Base-by-base conservation (phyloP, 768 basidiomycete species). In the Dictyophora rubrovolvata region DNA sequence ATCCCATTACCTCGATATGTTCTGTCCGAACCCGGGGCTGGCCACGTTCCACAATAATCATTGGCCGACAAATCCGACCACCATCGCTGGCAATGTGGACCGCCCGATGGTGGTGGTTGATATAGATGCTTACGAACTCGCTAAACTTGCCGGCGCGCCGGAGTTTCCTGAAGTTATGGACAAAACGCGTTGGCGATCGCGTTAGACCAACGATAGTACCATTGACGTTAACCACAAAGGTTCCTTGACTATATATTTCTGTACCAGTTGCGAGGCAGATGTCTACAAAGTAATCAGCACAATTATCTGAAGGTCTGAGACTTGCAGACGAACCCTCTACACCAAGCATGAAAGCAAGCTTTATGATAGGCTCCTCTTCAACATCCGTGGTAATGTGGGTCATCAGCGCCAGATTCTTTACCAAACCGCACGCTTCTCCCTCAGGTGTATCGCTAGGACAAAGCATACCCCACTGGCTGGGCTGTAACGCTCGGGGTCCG, bases 381-480 rank as follows among this genome's bases (percentile, higher is more conserved):
- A 93, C 95, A 70, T 98, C 96, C 47, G 96, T 98, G 9, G 96
- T 99, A 69, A 99, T 98, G 72, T 99, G 95, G 2, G 96, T 98
- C 96, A 99, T 99, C 16, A 99, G 77, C 2, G 96, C 96, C 62
- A 99, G 74, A 72, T 99, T 99, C 77, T 99, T 99, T 50, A 99
- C 96, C 60, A 99, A 75, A 22, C 96, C 96, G 68, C 96, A 99
- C 17, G 96, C 96, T 74, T 99, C 96, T 69, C 96, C 96, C 84
- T 99, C 96, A 0, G 96, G 96, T 0, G 96, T 99, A 71, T 99
- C 96, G 69, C 90, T 93, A 0, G 96, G 92, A 73, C 96, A 99
- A 18, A 98, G 76, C 76, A 99, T 90, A 37, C 96, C 96, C 96
- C 96, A 99, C 72, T 99, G 96, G 78, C 87, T 91, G 5, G 96